phyloP scores from a whole-genome alignment of 202 grass and related monocot genomes.

The Digitaria exilis region DNA sequence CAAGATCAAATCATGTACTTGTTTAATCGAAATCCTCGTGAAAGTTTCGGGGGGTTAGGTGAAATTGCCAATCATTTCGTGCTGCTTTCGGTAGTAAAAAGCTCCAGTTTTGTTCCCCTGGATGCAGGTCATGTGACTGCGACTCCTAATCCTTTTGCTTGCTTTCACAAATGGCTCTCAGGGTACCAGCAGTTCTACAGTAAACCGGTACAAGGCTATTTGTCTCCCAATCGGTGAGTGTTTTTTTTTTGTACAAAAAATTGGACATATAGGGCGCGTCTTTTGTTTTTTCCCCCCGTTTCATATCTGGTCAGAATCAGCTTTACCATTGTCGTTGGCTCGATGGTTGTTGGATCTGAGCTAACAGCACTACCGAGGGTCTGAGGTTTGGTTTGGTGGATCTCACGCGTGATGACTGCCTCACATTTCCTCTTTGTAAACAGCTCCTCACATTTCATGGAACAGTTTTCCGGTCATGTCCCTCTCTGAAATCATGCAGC shows the following conservation, averaged over 20 bases:
- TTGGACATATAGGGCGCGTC: not conserved
- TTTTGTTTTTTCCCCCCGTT: no score
- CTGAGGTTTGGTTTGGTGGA: constrained; percentile 12
- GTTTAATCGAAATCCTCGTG: not conserved
- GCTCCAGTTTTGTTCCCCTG: not conserved
- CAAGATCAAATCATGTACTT: not conserved
- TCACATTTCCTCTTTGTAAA: not conserved
- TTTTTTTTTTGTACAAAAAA: not conserved
- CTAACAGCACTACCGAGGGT: constrained; percentile 6
- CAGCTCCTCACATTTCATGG: not conserved
- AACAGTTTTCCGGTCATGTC: not conserved
- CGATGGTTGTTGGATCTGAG: constrained; percentile 43
- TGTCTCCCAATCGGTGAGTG: not conserved
- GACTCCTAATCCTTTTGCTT: not conserved
- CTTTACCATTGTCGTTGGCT: constrained; percentile 16
- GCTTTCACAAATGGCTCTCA: not conserved
- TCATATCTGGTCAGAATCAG: not conserved
- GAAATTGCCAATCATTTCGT: constrained; percentile 21
- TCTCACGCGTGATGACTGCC: not conserved
- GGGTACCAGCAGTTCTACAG: not conserved
- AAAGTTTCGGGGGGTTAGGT: not conserved
- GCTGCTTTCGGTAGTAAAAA: constrained; percentile 15
- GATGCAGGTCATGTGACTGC: not conserved
- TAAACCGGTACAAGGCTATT: no score
- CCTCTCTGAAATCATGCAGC: constrained; percentile 1